phyloP scores from a whole-genome alignment of 352 stramenopile species.

The Pythium dissimile region DNA sequence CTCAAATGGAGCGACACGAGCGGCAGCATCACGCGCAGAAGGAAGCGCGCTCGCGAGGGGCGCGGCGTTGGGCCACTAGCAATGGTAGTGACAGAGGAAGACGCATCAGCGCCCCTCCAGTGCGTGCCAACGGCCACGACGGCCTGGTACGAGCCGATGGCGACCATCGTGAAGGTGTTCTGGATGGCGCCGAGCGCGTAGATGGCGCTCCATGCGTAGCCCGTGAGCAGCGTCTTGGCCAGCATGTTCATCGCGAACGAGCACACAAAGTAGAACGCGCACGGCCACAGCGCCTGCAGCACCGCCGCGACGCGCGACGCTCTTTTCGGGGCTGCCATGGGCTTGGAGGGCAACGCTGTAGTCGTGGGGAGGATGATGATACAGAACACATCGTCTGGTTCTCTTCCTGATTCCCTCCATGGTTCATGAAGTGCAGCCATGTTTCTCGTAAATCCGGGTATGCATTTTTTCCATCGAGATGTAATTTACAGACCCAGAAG shows the following conservation, averaged over 20 bases:
- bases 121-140: not conserved
- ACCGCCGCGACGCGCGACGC: not conserved
- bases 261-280: constrained; percentile 59
- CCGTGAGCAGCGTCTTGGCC: constrained; percentile 65
- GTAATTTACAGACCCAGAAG: too few species aligned
- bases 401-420: too few species aligned
- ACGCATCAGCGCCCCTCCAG: not conserved
- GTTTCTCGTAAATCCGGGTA: too few species aligned
- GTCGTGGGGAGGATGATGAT: too few species aligned
- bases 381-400: too few species aligned
- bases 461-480: too few species aligned
- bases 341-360: too few species aligned
- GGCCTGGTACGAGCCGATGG: constrained; percentile 31
- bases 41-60: constrained; percentile 3
- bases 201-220: constrained; percentile 53
- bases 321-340: too few species aligned
- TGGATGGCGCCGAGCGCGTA: constrained; percentile 62
- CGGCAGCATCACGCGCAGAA: constrained; percentile 40
- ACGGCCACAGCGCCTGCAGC: constrained; percentile 48
- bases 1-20: constrained; percentile 48
- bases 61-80: not conserved
- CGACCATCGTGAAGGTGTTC: constrained; percentile 57
- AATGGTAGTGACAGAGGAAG: too few species aligned
- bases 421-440: too few species aligned
- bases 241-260: constrained; percentile 78